Evolutionary conservation across 176 grass and related monocot species (phyloP).

Genomic region (Echinochloa phyllopogon): DNA sequence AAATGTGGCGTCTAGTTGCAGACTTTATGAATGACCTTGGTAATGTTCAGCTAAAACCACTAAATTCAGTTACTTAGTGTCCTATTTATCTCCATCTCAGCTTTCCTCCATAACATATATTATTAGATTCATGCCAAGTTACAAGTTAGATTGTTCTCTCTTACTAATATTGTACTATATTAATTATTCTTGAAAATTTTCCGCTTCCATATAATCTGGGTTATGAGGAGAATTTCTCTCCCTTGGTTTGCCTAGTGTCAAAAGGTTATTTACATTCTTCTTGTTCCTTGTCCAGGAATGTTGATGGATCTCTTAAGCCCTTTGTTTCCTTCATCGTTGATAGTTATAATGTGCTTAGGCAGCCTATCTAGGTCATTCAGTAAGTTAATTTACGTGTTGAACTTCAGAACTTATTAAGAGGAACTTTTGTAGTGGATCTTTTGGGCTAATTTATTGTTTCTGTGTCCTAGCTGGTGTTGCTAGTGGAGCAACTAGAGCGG

Average conservation of each 20-base stretch:
- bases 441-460: constrained; percentile 19
- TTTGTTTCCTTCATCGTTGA: constrained; percentile 92
- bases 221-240: neutral
- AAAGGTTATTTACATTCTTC: neutral
- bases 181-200: constrained; percentile 21
- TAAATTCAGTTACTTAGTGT: constrained; percentile 16
- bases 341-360: constrained; percentile 86
- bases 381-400: constrained; percentile 59
- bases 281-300: constrained; percentile 76
- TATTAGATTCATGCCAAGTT: neutral
- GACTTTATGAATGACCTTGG: constrained; percentile 99
- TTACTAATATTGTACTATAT: constrained; percentile 4
- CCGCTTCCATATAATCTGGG: constrained; percentile 24
- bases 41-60: constrained; percentile 51
- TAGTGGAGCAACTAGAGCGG: constrained; percentile 94
- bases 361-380: constrained; percentile 95
- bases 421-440: constrained; percentile 16
- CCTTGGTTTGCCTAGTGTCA: neutral
- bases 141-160: constrained; percentile 8
- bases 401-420: constrained; percentile 1
- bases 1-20: constrained; percentile 96
- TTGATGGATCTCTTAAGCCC: constrained; percentile 96
- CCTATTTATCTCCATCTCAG: neutral
- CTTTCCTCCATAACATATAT: neutral
- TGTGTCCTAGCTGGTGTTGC: constrained; percentile 84